Base-by-base conservation (phyloP, 2,329 filamentous ascomycete genomes). In the Hypoxylon rubiginosum region DNA sequence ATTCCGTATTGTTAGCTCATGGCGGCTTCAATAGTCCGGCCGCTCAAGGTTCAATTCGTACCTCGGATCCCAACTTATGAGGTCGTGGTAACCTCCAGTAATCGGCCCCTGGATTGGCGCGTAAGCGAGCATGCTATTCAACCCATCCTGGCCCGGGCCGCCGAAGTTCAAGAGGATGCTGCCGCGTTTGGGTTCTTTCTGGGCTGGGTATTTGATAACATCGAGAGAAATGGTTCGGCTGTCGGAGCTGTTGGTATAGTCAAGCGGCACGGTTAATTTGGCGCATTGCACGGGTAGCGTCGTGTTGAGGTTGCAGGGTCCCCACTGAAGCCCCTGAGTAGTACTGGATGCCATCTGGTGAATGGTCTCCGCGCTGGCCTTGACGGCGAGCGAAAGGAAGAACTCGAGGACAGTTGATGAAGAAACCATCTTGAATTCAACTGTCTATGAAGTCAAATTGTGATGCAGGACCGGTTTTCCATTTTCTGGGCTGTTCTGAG, bases 121-220 rank as follows among this genome's bases (percentile, higher is more conserved):
- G 13, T 48, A 70, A 64, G 52, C 59, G 64, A 69, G 51, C 67
- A 62, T 68, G 60, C 36, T 72, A 9, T 34, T 58, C 21, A 50
- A 61, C 19, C 26, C 62, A 58, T 39, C 66, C 32, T 43, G 67
- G 51, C 78, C 79, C 0, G 80, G 80, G 0, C 80, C 79, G 19
- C 80, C 79, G 24, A 79, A 79, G 64, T 82, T 82, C 39, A 79
- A 71, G 1, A 82, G 62, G 39, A 83, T 77, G 49, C 75, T 81
- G 3, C 80, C 79, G 21, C 76, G 75, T 8, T 68, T 71, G 0
- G 77, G 76, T 36, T 74, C 34, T 17, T 73, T 74, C 4, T 69
- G 59, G 0, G 80, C 79, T 1, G 75, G 76, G 10, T 76, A 67
- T 17, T 68, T 77, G 32, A 79, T 50, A 1, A 82, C 58, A 19